phyloP scores from a whole-genome alignment of 306 rosid species.

The Fagus sylvatica region DNA sequence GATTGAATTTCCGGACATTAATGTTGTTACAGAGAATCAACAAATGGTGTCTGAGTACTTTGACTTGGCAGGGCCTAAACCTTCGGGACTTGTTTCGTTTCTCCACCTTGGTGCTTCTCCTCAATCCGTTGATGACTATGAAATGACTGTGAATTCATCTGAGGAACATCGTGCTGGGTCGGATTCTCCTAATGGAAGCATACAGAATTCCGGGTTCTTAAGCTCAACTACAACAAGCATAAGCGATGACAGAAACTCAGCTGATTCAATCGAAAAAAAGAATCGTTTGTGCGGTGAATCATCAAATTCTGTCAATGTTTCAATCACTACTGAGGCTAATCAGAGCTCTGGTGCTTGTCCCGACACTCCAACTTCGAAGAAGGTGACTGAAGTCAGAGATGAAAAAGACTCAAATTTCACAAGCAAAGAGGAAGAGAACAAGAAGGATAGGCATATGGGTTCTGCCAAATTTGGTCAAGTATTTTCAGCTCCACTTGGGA shows the following conservation, averaged over 20 bases:
- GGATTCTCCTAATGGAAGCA: constrained; percentile 61
- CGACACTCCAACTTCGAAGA: constrained; percentile 71
- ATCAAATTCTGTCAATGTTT: constrained; percentile 32
- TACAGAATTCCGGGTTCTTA: constrained; percentile 60
- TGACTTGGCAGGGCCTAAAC: constrained; percentile 37
- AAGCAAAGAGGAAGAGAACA: constrained; percentile 42
- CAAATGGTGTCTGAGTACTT: constrained; percentile 86
- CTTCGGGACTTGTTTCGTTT: constrained; percentile 60
- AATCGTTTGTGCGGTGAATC: constrained; percentile 29
- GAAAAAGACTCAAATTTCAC: constrained; percentile 42
- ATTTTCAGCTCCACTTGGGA: constrained; percentile 66
- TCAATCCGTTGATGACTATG: constrained; percentile 50
- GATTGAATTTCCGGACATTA: constrained; percentile 82
- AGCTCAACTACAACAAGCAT: constrained; percentile 67
- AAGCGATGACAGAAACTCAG: constrained; percentile 69
- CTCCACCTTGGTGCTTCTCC: constrained; percentile 70
- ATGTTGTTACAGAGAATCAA: constrained; percentile 67
- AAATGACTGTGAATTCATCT: constrained; percentile 55
- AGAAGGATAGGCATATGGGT: constrained; percentile 27
- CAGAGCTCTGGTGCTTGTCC: constrained; percentile 44
- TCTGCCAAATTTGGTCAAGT: constrained; percentile 54
- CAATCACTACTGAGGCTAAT: constrained; percentile 30
- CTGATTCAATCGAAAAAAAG: constrained; percentile 58
- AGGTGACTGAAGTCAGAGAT: constrained; percentile 43
- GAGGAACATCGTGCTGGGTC: constrained; percentile 46